A percentile compares a stretch with the other conserved stretches of the same genome.
These are phyloP conservation scores for Porcisia hertigi DNA, from an alignment of 208 protist species.

Conservation along the genomic window DNA sequence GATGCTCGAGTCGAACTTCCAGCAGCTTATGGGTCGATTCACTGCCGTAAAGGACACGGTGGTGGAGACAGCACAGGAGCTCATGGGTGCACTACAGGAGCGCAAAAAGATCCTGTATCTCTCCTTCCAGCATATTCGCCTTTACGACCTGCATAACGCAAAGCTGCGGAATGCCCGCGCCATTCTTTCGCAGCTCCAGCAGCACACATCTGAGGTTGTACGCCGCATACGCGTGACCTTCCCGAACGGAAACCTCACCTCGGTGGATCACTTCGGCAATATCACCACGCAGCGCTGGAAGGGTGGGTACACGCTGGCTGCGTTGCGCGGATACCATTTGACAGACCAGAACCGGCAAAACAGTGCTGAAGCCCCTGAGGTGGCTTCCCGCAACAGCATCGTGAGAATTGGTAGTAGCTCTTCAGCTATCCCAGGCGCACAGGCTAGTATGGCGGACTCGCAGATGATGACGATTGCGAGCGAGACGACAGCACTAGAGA, in stretches of 20 bases:
- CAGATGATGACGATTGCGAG: conserved; percentile 63
- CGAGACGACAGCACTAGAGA: conserved; percentile 40
- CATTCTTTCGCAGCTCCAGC: conserved; percentile 72
- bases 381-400: background rate
- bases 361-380: background rate
- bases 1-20: conserved; percentile 88
- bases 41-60: conserved; percentile 85
- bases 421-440: background rate
- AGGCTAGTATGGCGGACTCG: conserved; percentile 36
- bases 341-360: conserved; percentile 12
- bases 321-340: conserved; percentile 59
- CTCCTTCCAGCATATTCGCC: conserved; percentile 91
- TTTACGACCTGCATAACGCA: conserved; percentile 88
- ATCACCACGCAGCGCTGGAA: conserved; percentile 86
- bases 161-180: conserved; percentile 81
- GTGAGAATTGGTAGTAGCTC: background rate
- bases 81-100: conserved; percentile 88
- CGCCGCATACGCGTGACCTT: conserved; percentile 79
- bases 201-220: conserved; percentile 59
- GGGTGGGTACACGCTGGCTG: conserved; percentile 80
- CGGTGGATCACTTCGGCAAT: conserved; percentile 84
- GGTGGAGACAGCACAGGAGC: conserved; percentile 79
- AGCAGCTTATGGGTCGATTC: conserved; percentile 88
- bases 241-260: conserved; percentile 70
- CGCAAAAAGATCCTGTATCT: conserved; percentile 91